Conservation (phyloP, 306 rosid genomes). For the Quercus engelmannii region DNA sequence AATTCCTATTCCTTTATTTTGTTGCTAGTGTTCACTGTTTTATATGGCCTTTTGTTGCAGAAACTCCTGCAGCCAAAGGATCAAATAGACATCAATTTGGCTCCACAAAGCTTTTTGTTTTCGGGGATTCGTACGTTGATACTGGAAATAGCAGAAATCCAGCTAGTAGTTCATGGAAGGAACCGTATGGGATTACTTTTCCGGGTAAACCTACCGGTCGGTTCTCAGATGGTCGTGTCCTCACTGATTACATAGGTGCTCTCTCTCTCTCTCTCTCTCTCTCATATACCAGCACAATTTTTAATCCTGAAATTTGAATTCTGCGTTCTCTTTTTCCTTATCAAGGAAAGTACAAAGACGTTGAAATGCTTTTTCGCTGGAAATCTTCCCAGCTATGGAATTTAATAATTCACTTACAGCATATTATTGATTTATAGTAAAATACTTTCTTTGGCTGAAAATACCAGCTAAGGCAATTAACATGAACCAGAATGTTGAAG, state of each 20-base stretch:
- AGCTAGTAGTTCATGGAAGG: constrained; percentile 17
- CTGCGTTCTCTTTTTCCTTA: too few species aligned
- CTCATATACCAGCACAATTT: too few species aligned
- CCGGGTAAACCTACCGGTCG: constrained; percentile 58
- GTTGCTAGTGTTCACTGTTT: not conserved
- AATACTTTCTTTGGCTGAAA: too few species aligned
- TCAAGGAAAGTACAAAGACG: too few species aligned
- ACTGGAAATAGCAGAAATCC: constrained; percentile 40
- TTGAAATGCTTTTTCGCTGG: too few species aligned
- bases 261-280: not conserved
- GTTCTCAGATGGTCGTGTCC: constrained; percentile 48
- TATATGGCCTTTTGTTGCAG: not conserved
- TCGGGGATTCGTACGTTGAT: constrained; percentile 57
- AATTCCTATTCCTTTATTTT: not conserved
- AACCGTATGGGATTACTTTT: constrained; percentile 46
- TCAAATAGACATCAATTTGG: not conserved
- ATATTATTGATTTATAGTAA: too few species aligned
- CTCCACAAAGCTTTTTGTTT: constrained; percentile 36
- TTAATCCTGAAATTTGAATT: too few species aligned
- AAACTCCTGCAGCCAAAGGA: not conserved
- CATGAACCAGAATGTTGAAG: not conserved
- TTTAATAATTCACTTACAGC: too few species aligned
- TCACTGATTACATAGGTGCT: constrained; percentile 57
- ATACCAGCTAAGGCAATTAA: too few species aligned
- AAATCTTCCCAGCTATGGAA: too few species aligned